A percentile compares a stretch with the other conserved stretches of the same genome.
Conservation (phyloP, 495 filamentous ascomycete genomes). For the Chaetomium tenue region DNA sequence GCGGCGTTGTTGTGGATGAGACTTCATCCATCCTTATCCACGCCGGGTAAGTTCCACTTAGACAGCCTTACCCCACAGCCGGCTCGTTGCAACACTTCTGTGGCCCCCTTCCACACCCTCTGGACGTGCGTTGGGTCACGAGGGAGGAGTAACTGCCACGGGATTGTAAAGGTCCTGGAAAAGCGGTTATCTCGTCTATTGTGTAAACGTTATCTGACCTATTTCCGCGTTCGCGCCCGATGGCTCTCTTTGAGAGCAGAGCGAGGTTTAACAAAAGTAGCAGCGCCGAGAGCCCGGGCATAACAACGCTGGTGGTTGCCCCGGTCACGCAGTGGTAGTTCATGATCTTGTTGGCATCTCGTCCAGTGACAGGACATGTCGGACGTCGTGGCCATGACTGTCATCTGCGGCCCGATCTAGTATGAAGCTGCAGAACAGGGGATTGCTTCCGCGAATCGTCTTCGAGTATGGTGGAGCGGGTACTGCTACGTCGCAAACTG, state of each 20-base stretch:
- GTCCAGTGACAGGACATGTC: neutral
- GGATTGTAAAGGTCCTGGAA: neutral
- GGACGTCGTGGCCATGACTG: slow-evolving; percentile 11
- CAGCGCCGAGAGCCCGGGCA: too few relatives aligned
- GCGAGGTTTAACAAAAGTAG: neutral
- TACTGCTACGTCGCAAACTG: slow-evolving; percentile 31
- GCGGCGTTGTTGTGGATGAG: neutral
- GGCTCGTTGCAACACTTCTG: neutral
- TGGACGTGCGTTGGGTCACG: slow-evolving; percentile 6
- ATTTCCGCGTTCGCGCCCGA: neutral
- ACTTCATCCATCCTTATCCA: neutral
- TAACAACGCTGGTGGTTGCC: neutral
- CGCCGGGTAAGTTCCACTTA: slow-evolving; percentile 1
- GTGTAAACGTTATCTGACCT: neutral
- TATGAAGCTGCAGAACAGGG: slow-evolving; percentile 21
- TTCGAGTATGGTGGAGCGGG: slow-evolving; percentile 19
- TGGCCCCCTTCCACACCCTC: neutral
- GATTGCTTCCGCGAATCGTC: slow-evolving; percentile 24
- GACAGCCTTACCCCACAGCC: neutral
- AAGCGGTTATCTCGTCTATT: neutral
- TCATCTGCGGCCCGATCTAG: slow-evolving; percentile 20
- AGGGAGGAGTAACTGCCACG: neutral
- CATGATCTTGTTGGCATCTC: slow-evolving; percentile 10
- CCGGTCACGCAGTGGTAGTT: neutral
- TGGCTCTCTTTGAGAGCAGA: neutral